These are phyloP conservation scores for Lignosus rhinocerotis DNA, from an alignment of 1,284 basidiomycete genomes.

Conservation along the genomic window DNA sequence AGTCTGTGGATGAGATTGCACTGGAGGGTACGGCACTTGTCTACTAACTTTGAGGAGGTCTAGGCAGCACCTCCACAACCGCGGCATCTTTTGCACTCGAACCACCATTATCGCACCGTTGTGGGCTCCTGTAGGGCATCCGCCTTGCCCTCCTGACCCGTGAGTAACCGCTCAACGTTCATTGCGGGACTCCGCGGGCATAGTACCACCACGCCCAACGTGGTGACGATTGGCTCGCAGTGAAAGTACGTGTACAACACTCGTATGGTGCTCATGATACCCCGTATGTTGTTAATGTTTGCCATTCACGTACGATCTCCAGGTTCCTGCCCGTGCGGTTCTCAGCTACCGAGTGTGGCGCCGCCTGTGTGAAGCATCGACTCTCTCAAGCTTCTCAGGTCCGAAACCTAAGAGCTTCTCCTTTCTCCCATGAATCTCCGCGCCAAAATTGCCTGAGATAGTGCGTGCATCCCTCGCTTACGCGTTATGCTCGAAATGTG, in stretches of 20 bases:
- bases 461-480: background rate
- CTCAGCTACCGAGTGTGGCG: constrained; percentile 15
- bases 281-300: constrained; percentile 11
- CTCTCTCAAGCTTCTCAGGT: constrained; percentile 6
- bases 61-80: constrained; percentile 3
- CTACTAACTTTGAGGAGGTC: background rate
- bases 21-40: background rate
- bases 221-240: constrained; percentile 3
- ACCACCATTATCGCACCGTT: constrained; percentile 7
- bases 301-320: constrained; percentile 22
- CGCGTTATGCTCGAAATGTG: constrained; percentile 6
- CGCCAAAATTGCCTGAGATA: constrained; percentile 5
- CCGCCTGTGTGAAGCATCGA: background rate
- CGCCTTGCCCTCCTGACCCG: background rate
- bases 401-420: background rate
- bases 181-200: background rate
- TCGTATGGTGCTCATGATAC: constrained; percentile 10
- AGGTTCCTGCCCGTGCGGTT: background rate
- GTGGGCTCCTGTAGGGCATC: constrained; percentile 13
- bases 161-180: background rate
- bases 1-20: background rate
- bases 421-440: constrained; percentile 5
- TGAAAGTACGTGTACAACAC: constrained; percentile 11
- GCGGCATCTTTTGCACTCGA: constrained; percentile 13
- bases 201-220: background rate